These are phyloP conservation scores for Corynespora cassiicola DNA, from an alignment of 2,329 filamentous ascomycete species.

Conservation along the genomic window DNA sequence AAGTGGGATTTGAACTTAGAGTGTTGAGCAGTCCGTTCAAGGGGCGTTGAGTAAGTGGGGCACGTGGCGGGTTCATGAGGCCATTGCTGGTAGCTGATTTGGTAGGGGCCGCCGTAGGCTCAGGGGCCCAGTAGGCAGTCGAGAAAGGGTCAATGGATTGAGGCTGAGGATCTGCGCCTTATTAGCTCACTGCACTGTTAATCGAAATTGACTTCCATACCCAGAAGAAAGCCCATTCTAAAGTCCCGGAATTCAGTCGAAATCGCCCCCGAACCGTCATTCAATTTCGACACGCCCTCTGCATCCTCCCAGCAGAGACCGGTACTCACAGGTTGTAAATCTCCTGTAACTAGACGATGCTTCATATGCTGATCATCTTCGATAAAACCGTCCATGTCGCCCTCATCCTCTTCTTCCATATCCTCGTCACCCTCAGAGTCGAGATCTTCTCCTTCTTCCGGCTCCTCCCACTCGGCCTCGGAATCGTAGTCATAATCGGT, in stretches of 20 bases:
- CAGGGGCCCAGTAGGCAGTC: conserved; percentile 73
- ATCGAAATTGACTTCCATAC: conserved; percentile 53
- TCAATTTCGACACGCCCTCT: conserved; percentile 46
- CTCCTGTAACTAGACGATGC: conserved; percentile 66
- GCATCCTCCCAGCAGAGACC: conserved; percentile 84
- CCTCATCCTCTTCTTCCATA: conserved; percentile 75
- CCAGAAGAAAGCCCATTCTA: conserved; percentile 76
- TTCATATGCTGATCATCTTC: conserved; percentile 70
- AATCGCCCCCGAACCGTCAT: conserved; percentile 53
- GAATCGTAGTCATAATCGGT: conserved; percentile 86
- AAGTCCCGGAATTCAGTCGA: conserved; percentile 64
- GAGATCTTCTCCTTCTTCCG: conserved; percentile 73
- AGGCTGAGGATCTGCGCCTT: conserved; percentile 46
- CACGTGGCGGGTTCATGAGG: conserved; percentile 48
- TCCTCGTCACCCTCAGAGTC: conserved; percentile 70
- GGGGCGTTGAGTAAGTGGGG: conserved; percentile 49
- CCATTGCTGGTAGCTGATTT: conserved; percentile 24
- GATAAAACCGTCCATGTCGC: conserved; percentile 88
- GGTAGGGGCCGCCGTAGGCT: conserved; percentile 23
- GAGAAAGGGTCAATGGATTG: conserved; percentile 86
- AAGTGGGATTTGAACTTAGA: conserved; percentile 23
- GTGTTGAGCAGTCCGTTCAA: conserved; percentile 43
- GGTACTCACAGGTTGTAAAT: conserved; percentile 77
- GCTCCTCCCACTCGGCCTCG: conserved; percentile 83
- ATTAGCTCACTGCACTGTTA: conserved; percentile 15